These are phyloP conservation scores for Euphorbia celastroides DNA, from an alignment of 441 rosid genomes.

Conservation along the genomic window DNA sequence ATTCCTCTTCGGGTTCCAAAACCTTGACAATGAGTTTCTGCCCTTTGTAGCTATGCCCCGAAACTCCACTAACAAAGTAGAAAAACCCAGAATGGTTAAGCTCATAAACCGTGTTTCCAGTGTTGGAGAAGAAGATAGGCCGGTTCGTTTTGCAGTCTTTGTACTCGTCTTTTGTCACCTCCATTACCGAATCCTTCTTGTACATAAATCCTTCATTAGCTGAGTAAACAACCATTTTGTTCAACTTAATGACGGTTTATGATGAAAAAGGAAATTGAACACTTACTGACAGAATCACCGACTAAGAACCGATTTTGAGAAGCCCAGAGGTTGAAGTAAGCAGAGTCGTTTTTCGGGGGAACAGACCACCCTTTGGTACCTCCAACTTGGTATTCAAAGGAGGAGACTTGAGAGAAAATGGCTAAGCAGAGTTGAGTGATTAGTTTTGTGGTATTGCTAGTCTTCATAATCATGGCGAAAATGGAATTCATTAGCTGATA, in stretches of 20 bases:
- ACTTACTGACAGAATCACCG: slow-evolving; percentile 62
- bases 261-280: not conserved
- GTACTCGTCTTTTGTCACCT: slow-evolving; percentile 62
- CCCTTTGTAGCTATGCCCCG: slow-evolving; percentile 67
- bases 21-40: slow-evolving; percentile 81
- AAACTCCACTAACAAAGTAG: slow-evolving; percentile 78
- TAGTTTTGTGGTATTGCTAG: slow-evolving; percentile 2
- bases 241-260: too few relatives aligned
- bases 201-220: slow-evolving; percentile 53
- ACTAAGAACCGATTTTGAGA: slow-evolving; percentile 69
- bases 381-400: slow-evolving; percentile 47
- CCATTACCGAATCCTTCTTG: slow-evolving; percentile 70
- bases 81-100: slow-evolving; percentile 57
- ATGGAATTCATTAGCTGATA: slow-evolving; percentile 9
- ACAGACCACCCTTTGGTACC: slow-evolving; percentile 43
- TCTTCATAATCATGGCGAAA: not conserved
- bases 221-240: too few relatives aligned
- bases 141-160: slow-evolving; percentile 62
- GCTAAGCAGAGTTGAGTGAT: slow-evolving; percentile 17
- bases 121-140: slow-evolving; percentile 76
- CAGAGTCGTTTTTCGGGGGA: slow-evolving; percentile 42
- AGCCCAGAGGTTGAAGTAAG: slow-evolving; percentile 69
- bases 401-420: slow-evolving; percentile 24
- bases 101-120: slow-evolving; percentile 47
- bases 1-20: slow-evolving; percentile 28